Evolutionary conservation across 2,329 filamentous ascomycete genomes (phyloP), one percentile per base, ranked within the genome.

Genomic region (Sporothrix phasma): DNA sequence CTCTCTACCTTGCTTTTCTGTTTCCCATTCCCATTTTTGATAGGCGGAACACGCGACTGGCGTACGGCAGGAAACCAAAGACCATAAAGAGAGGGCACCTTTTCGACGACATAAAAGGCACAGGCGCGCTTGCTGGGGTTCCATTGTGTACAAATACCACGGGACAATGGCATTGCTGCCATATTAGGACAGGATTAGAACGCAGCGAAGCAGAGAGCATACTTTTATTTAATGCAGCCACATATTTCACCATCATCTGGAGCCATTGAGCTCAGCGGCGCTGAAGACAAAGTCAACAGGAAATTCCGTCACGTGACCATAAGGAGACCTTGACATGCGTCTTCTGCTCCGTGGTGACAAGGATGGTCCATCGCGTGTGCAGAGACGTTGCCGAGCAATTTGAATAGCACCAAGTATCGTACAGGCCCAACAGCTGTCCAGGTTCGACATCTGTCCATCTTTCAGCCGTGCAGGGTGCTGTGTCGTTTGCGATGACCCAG

Each of bases 151-250:
- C 34, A 51, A 41, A 61, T 47, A 61, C 43, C 58, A 47, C 24
- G 41, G 49, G 17, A 19, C n/a, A 3, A 59, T 45, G 56, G 39
- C 24, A 41, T 15, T 2, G n/a, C 17, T 10, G 26, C 56, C 26
- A 37, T 37, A 17, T 1, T 3, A n/a, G 45, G 15, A 34, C 59
- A 51, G 29, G 24, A 17, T 29, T 39, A 46, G 37, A 54, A 62
- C 26, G 41, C 22, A 39, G 34, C 39, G 29, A 56, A 24, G 41
- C 49, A 34, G 51, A 45, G 45, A 59, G 41, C 13, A 39, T 51
- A 19, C 49, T 51, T 46, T 49, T 58, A 63, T 58, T 31, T 59
- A 64, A 64, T 59, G 31, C 41, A 63, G 41, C 51, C 43, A 64
- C 13, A 51, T 49, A 37, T 39, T 54, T 5, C 19, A 24, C 4